A percentile compares a stretch with the other conserved stretches of the same genome.
Evolutionary conservation across 495 filamentous ascomycete species (phyloP).

Genomic region (Lepidopterella palustris): DNA sequence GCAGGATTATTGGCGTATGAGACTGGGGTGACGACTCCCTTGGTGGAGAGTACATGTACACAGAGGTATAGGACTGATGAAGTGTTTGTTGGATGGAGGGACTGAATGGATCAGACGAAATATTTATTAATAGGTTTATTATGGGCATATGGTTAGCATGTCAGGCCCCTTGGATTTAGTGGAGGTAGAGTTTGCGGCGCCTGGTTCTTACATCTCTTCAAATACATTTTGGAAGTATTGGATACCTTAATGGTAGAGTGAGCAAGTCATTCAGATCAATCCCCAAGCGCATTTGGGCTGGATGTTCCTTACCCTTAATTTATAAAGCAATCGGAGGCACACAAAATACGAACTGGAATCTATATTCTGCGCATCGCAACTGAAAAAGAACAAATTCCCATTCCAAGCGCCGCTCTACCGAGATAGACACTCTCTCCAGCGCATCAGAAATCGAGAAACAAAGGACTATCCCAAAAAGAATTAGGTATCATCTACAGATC

Average conservation of each 20-base stretch:
- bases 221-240: neutral
- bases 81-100: slow-evolving; percentile 85
- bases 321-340: neutral
- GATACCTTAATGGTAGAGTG: neutral
- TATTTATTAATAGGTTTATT: neutral
- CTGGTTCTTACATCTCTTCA: neutral
- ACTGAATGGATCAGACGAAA: slow-evolving; percentile 40
- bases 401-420: neutral
- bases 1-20: slow-evolving; percentile 79
- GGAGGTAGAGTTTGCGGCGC: neutral
- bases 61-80: slow-evolving; percentile 95
- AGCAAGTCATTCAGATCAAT: neutral
- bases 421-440: neutral
- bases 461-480: neutral
- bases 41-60: slow-evolving; percentile 83
- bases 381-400: neutral
- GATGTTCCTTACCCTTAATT: neutral
- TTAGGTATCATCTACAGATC: neutral
- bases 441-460: neutral
- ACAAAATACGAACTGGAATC: neutral
- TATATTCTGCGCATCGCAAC: neutral
- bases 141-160: neutral
- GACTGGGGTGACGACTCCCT: slow-evolving; percentile 65
- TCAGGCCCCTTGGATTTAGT: neutral
- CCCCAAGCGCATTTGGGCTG: neutral